phyloP scores from a whole-genome alignment of 140 eudicot species.

The Anethum foeniculum region DNA sequence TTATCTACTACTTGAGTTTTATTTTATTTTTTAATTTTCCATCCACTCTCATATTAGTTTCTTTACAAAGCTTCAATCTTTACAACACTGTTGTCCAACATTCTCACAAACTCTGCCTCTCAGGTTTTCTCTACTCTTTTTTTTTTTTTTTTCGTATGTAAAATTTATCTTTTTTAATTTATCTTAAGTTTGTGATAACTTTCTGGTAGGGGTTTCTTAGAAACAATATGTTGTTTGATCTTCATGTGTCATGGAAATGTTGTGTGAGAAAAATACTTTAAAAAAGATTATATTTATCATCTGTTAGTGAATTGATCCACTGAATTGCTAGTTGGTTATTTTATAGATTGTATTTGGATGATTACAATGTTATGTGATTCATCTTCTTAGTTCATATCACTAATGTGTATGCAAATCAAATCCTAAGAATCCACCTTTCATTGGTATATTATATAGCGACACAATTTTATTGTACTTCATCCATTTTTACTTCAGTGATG shows the following conservation, averaged over 20 bases:
- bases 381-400: background rate
- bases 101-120: background rate
- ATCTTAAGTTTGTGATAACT: background rate
- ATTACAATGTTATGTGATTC: background rate
- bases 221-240: background rate
- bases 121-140: background rate
- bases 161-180: background rate
- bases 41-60: background rate
- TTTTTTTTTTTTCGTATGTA: background rate
- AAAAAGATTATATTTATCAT: background rate
- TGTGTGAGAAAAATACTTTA: background rate
- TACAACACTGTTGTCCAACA: too few species aligned
- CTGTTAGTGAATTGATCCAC: background rate
- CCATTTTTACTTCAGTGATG: background rate
- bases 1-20: background rate
- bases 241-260: background rate
- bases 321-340: background rate
- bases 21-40: background rate
- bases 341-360: background rate
- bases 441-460: too few species aligned
- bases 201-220: background rate
- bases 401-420: background rate
- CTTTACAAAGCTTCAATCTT: background rate
- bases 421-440: background rate
- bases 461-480: too few species aligned